Evolutionary conservation across 2,329 filamentous ascomycete species (phyloP).

Genomic region (Ophiocordyceps robertsii): DNA sequence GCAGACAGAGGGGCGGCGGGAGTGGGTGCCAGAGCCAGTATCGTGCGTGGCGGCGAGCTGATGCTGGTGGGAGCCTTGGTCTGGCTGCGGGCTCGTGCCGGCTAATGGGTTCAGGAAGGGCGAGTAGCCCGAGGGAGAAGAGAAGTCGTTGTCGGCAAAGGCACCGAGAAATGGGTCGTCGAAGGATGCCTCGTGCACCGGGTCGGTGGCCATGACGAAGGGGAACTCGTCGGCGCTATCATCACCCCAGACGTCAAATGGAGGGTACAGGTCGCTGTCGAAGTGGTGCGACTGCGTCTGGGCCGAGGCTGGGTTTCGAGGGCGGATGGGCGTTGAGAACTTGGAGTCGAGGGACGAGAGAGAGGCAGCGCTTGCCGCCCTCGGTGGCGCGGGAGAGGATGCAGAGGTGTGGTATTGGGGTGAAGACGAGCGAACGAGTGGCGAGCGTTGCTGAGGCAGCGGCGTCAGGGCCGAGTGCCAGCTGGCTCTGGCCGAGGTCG

Average conservation of each 20-base stretch:
- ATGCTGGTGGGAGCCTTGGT: conserved; percentile 1
- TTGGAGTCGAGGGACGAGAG: not conserved
- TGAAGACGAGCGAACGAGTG: not conserved
- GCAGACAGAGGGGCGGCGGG: not conserved
- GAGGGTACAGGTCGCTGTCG: not conserved
- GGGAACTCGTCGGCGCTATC: conserved; percentile 3
- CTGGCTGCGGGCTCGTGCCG: conserved; percentile 1
- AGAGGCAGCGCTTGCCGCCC: not conserved
- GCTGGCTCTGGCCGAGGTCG: not conserved
- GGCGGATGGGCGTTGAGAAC: not conserved
- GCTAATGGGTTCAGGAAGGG: conserved; percentile 8
- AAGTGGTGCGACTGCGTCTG: not conserved
- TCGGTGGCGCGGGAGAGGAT: not conserved
- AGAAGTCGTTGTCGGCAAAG: conserved; percentile 17
- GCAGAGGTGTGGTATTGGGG: not conserved
- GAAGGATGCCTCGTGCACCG: not conserved
- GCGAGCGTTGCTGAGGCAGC: not conserved
- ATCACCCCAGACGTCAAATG: not conserved
- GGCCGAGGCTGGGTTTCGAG: not conserved
- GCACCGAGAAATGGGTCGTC: conserved; percentile 12
- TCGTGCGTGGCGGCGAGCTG: conserved; percentile 3
- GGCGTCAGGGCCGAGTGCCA: conserved; percentile 1
- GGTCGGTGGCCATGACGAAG: not conserved
- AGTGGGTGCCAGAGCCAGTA: conserved; percentile 1
- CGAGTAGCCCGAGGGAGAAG: conserved; percentile 22